phyloP scores from a whole-genome alignment of 2,329 filamentous ascomycete species.

The Fusarium bulbicola region DNA sequence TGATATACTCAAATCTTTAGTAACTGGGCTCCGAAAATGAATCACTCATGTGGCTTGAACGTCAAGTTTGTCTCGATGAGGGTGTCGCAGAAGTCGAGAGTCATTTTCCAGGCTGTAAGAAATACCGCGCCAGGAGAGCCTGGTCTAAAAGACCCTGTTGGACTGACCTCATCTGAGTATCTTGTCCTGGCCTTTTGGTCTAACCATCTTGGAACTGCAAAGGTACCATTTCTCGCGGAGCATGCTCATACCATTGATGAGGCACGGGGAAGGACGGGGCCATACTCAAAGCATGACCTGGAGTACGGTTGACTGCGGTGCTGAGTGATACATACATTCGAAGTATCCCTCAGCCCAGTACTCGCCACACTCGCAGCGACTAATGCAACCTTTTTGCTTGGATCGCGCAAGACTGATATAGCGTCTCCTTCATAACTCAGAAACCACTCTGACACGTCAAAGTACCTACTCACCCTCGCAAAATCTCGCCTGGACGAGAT shows the following conservation, averaged over 20 bases:
- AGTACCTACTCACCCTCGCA: not conserved
- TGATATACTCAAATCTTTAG: not conserved
- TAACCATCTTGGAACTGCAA: not conserved
- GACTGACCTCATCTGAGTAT: not conserved
- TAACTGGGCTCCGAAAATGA: not conserved
- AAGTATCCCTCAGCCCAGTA: not conserved
- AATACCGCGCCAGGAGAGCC: not conserved
- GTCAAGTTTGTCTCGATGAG: not conserved
- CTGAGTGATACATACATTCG: not conserved
- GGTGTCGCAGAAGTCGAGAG: not conserved
- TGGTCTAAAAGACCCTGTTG: not conserved
- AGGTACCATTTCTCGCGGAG: not conserved
- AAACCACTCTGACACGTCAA: not conserved
- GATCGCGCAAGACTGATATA: not conserved
- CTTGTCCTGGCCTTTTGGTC: not conserved
- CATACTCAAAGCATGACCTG: not conserved
- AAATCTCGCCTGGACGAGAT: no score
- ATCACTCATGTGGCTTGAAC: not conserved
- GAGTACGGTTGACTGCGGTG: not conserved
- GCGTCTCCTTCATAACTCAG: not conserved
- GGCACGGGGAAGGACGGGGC: fast-evolving
- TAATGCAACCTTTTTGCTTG: not conserved
- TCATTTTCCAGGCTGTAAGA: not conserved
- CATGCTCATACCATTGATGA: not conserved
- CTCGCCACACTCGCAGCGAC: not conserved